Conservation (phyloP, 1,284 basidiomycete species). For the Papiliotrema laurentii region DNA sequence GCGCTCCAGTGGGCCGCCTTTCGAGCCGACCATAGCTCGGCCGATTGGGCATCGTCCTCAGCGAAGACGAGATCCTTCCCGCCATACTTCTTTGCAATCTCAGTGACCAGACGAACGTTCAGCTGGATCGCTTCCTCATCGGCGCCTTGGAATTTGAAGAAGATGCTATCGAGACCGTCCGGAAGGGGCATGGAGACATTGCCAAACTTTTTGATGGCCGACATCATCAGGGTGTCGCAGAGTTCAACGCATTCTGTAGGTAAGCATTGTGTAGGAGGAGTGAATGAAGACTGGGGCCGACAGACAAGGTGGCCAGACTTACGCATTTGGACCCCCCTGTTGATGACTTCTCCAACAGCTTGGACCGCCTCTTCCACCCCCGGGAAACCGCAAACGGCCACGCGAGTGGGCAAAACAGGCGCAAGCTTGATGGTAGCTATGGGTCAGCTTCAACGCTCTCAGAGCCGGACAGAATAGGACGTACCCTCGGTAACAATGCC, state of each 20-base stretch:
- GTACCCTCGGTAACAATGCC: slow-evolving; percentile 84
- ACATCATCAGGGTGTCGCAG: slow-evolving; percentile 64
- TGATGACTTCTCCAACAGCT: slow-evolving; percentile 58
- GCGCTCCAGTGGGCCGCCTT: slow-evolving; percentile 73
- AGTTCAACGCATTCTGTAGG: slow-evolving; percentile 78
- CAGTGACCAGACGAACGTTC: slow-evolving; percentile 15
- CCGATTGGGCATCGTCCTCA: slow-evolving; percentile 60
- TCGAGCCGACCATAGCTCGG: slow-evolving; percentile 72
- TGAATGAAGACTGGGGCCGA: neutral
- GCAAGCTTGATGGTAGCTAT: slow-evolving; percentile 70
- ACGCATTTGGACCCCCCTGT: slow-evolving; percentile 53
- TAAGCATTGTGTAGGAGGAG: no score
- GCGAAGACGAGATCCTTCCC: slow-evolving; percentile 66
- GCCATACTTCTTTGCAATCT: slow-evolving; percentile 60
- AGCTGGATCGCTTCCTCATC: slow-evolving; percentile 14
- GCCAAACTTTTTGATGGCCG: slow-evolving; percentile 61
- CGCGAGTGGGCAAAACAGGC: slow-evolving; percentile 65
- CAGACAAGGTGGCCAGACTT: slow-evolving; percentile 6
- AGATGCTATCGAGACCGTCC: slow-evolving; percentile 62
- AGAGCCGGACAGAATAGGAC: no score
- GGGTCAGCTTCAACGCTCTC: neutral
- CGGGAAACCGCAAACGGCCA: slow-evolving; percentile 51
- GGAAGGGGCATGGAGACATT: slow-evolving; percentile 56
- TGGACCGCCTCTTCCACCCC: slow-evolving; percentile 55
- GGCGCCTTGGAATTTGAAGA: slow-evolving; percentile 77